Evolutionary conservation across 164 flowering plant species (phyloP).

Genomic region (Kalanchoe fedtschenkoi): DNA sequence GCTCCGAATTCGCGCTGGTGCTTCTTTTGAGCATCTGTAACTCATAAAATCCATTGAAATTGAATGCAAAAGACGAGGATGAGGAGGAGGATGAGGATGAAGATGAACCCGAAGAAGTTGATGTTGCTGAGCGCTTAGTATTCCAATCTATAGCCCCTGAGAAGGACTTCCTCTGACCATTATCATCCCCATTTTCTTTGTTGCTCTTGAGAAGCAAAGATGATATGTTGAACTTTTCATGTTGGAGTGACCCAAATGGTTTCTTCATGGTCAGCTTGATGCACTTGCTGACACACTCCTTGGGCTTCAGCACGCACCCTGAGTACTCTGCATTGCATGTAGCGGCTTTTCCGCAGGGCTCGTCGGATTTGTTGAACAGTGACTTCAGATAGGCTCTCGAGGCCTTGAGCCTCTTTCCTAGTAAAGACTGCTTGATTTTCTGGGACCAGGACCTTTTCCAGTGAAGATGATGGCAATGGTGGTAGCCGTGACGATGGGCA

Average conservation of each 20-base stretch:
- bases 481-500: background rate
- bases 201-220: conserved; percentile 13
- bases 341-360: conserved; percentile 27
- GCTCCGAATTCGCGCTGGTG: conserved; percentile 27
- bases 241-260: conserved; percentile 31
- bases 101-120: conserved; percentile 8
- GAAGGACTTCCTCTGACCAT: conserved; percentile 44
- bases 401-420: conserved; percentile 50
- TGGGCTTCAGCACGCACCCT: conserved; percentile 14
- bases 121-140: background rate
- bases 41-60: conserved; percentile 24
- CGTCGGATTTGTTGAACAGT: conserved; percentile 46
- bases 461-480: conserved; percentile 1
- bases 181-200: conserved; percentile 19
- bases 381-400: conserved; percentile 56
- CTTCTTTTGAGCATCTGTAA: conserved; percentile 25
- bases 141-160: conserved; percentile 22
- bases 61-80: conserved; percentile 35
- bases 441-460: conserved; percentile 41
- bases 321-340: conserved; percentile 17
- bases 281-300: conserved; percentile 30
- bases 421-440: conserved; percentile 38
- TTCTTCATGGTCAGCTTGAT: conserved; percentile 26
- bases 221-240: conserved; percentile 17
- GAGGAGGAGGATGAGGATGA: conserved; percentile 21